Percentiles rank a stretch among this genome's conserved stretches.
phyloP scores from a whole-genome alignment of 371 early-diverging fungal genomes.

The Encephalitozoon hellem region DNA sequence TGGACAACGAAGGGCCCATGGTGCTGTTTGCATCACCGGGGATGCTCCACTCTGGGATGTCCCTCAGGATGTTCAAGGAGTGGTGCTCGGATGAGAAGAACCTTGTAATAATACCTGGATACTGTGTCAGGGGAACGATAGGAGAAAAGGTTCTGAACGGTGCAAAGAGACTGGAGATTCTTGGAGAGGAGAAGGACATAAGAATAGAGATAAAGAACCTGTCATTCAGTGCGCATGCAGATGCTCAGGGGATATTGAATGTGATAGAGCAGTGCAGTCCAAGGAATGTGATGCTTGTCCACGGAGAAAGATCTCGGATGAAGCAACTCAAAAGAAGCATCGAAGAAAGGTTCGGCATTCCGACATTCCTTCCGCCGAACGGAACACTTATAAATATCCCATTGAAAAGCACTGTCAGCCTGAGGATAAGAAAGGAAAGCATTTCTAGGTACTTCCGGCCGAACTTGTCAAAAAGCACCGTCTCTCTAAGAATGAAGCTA shows the following conservation, averaged over 20 bases:
- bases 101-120: conserved; percentile 71
- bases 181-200: conserved; percentile 72
- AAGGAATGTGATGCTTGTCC: conserved; percentile 87
- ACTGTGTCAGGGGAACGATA: conserved; percentile 82
- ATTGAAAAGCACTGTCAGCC: conserved; percentile 6
- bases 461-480: background rate
- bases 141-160: conserved; percentile 84
- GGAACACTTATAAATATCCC: conserved; percentile 40
- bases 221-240: conserved; percentile 95
- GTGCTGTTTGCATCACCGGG: conserved; percentile 88
- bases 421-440: conserved; percentile 24
- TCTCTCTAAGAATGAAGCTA: conserved; percentile 6
- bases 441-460: conserved; percentile 3
- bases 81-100: conserved; percentile 78
- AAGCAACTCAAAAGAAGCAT: conserved; percentile 68
- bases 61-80: conserved; percentile 70
- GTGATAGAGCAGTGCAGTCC: conserved; percentile 81
- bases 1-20: conserved; percentile 70
- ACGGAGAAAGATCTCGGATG: conserved; percentile 88
- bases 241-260: conserved; percentile 91
- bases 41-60: conserved; percentile 67
- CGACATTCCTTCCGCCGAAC: conserved; percentile 43
- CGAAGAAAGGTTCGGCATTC: conserved; percentile 26
- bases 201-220: conserved; percentile 82
- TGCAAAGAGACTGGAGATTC: conserved; percentile 67